Conservation (phyloP, 2,329 filamentous ascomycete species). For the Beauveria brongniartii region DNA sequence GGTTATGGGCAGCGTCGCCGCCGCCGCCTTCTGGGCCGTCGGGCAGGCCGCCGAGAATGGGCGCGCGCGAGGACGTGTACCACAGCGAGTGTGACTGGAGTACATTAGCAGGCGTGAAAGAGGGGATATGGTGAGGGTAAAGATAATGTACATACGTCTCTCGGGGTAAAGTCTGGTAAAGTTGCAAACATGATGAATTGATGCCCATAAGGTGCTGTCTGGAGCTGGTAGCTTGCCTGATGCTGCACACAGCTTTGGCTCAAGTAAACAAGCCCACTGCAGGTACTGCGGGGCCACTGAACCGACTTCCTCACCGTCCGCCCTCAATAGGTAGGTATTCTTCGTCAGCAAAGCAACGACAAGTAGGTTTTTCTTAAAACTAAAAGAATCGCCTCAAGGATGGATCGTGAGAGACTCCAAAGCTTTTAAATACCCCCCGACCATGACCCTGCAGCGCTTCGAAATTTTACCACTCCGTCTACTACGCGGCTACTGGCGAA, state of each 20-base stretch:
- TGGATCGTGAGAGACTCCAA: too few relatives aligned
- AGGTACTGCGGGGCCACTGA: background rate
- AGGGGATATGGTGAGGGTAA: background rate
- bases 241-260: background rate
- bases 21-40: slow-evolving; percentile 23
- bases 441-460: too few relatives aligned
- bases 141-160: slow-evolving; percentile 49
- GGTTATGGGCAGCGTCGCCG: slow-evolving; percentile 18
- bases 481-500: too few relatives aligned
- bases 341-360: too few relatives aligned
- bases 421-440: too few relatives aligned
- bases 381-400: too few relatives aligned
- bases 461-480: too few relatives aligned
- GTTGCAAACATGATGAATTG: slow-evolving; percentile 1
- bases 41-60: slow-evolving; percentile 28
- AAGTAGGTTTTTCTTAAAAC: too few relatives aligned
- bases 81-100: slow-evolving; percentile 64
- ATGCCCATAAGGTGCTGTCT: background rate
- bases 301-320: background rate
- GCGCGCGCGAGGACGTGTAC: slow-evolving; percentile 58
- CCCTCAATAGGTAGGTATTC: too few relatives aligned
- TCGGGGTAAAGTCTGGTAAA: slow-evolving; percentile 38
- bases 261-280: background rate
- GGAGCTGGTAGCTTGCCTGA: background rate
- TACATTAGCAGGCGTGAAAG: background rate